Evolutionary conservation across 495 filamentous ascomycete species (phyloP).

Genomic region (Chaetomium fimeti): DNA sequence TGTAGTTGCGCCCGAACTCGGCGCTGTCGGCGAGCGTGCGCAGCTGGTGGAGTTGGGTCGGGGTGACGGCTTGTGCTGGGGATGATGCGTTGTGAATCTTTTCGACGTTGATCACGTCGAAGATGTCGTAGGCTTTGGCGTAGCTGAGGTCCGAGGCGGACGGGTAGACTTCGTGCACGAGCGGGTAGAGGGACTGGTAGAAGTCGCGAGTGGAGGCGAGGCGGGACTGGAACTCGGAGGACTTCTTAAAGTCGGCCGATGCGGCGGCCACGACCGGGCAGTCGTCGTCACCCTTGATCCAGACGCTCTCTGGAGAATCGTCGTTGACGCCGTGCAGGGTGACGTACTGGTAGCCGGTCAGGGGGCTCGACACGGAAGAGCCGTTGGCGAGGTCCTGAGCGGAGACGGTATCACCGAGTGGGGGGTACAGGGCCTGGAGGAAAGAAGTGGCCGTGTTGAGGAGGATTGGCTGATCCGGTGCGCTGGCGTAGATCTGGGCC

Average conservation of each 20-base stretch:
- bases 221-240: slow-evolving; percentile 15
- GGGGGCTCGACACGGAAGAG: slow-evolving; percentile 19
- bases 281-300: slow-evolving; percentile 28
- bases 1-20: slow-evolving; percentile 36
- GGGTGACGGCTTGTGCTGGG: slow-evolving; percentile 12
- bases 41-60: slow-evolving; percentile 21
- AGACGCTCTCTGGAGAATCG: slow-evolving; percentile 27
- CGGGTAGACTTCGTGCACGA: slow-evolving; percentile 16
- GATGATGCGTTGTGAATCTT: slow-evolving; percentile 26
- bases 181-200: slow-evolving; percentile 24
- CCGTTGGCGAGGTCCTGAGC: slow-evolving; percentile 27
- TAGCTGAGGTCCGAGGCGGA: slow-evolving; percentile 18
- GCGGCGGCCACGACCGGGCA: slow-evolving; percentile 23
- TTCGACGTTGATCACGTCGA: slow-evolving; percentile 29
- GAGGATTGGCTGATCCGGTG: slow-evolving; percentile 27
- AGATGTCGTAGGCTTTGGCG: slow-evolving; percentile 30
- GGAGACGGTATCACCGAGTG: slow-evolving; percentile 16
- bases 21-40: slow-evolving; percentile 30
- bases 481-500: slow-evolving; percentile 27
- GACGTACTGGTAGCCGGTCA: slow-evolving; percentile 31
- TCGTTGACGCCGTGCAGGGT: slow-evolving; percentile 25
- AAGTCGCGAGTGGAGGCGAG: slow-evolving; percentile 22
- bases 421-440: slow-evolving; percentile 31
- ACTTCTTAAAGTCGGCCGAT: slow-evolving; percentile 1
- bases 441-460: slow-evolving; percentile 29